Conservation (phyloP, 164 flowering plant genomes). For the Amborella trichopoda region DNA sequence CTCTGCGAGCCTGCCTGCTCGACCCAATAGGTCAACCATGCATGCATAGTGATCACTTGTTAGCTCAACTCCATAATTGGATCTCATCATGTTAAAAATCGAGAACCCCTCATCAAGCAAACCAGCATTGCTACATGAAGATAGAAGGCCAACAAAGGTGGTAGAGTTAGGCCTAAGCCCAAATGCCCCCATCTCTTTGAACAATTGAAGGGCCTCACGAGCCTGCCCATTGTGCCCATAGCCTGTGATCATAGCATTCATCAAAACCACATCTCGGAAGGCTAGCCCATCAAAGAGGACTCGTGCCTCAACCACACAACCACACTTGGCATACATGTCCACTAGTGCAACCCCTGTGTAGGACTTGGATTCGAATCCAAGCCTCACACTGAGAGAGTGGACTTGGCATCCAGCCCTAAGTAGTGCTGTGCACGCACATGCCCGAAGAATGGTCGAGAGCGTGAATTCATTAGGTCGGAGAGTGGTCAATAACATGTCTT, state of each 20-base stretch:
- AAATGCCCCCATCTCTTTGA: conserved; percentile 30
- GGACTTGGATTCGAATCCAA: conserved; percentile 42
- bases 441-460: conserved; percentile 31
- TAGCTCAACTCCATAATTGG: conserved; percentile 49
- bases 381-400: conserved; percentile 22
- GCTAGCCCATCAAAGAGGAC: conserved; percentile 56
- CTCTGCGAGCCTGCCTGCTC: conserved; percentile 49
- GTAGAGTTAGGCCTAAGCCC: conserved; percentile 54
- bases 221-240: conserved; percentile 84
- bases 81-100: conserved; percentile 69
- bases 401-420: conserved; percentile 30
- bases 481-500: conserved; percentile 28
- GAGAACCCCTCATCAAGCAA: conserved; percentile 47
- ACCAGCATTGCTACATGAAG: conserved; percentile 94
- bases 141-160: conserved; percentile 70
- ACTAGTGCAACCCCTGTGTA: conserved; percentile 76
- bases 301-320: conserved; percentile 55
- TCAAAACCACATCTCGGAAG: conserved; percentile 59
- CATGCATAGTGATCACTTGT: conserved; percentile 94
- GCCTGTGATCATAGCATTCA: conserved; percentile 98
- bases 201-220: conserved; percentile 51
- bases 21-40: conserved; percentile 91
- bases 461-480: conserved; percentile 34
- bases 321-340: conserved; percentile 91
- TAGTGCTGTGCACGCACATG: conserved; percentile 38